A percentile compares a stretch with the other conserved stretches of the same genome.
phyloP scores from a whole-genome alignment of 495 filamentous ascomycete species.

The Astrothelium macrocarpum region DNA sequence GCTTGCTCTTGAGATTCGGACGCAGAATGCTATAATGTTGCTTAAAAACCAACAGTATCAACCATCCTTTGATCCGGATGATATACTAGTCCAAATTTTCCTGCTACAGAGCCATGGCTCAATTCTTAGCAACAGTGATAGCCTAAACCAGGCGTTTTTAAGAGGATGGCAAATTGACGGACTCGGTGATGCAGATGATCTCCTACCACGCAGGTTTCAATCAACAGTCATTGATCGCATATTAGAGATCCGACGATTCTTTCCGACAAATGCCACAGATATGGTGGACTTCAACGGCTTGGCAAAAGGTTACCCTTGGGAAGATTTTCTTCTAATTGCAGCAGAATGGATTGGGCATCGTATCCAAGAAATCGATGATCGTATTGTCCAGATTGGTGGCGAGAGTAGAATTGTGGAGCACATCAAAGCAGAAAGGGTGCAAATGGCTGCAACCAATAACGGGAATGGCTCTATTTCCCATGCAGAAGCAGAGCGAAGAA shows the following conservation, averaged over 20 bases:
- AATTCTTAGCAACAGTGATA: constrained; percentile 4
- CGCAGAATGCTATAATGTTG: constrained; percentile 7
- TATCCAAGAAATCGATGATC: constrained; percentile 12
- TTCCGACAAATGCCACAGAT: neutral
- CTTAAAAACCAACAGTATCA: neutral
- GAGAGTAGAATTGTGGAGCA: neutral
- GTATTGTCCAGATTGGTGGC: constrained; percentile 18
- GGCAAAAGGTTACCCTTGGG: constrained; percentile 12
- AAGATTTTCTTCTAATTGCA: constrained; percentile 11
- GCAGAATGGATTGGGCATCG: constrained; percentile 14
- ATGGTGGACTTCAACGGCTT: constrained; percentile 6
- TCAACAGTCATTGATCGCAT: neutral
- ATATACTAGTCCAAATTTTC: constrained; percentile 6
- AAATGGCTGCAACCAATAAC: neutral
- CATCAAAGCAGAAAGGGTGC: constrained; percentile 9
- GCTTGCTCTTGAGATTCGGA: constrained; percentile 9
- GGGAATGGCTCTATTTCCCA: neutral
- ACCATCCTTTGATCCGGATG: neutral
- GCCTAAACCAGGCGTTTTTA: constrained; percentile 3
- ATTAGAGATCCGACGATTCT: neutral
- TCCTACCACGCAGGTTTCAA: neutral
- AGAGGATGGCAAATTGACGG: constrained; percentile 9
- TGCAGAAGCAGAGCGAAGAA: neutral
- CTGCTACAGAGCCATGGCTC: neutral
- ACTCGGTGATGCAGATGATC: neutral